Evolutionary conservation across 176 grass and related monocot genomes (phyloP).

Genomic region (Urochloa ruziziensis): DNA sequence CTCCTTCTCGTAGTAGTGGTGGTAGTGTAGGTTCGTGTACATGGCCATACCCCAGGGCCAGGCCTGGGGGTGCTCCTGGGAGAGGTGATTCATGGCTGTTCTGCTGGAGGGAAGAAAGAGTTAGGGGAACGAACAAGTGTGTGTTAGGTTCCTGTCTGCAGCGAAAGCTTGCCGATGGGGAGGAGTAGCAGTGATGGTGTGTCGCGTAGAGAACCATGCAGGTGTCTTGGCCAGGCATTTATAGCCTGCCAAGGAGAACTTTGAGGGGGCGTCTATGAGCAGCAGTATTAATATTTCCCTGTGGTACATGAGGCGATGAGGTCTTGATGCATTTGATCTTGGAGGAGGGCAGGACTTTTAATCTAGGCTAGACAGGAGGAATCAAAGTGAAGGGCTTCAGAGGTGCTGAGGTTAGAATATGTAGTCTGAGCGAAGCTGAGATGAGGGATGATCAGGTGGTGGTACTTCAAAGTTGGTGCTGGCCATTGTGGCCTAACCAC

Average conservation of each 20-base stretch:
- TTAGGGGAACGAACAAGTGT: neutral
- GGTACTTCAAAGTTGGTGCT: conserved; percentile 70
- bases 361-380: conserved; percentile 75
- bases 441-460: conserved; percentile 63
- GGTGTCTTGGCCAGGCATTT: conserved; percentile 74
- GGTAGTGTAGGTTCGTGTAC: conserved; percentile 61
- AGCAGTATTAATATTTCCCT: conserved; percentile 46
- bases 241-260: conserved; percentile 68
- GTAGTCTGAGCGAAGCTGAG: conserved; percentile 39
- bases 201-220: conserved; percentile 66
- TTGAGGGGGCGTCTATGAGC: too few relatives aligned
- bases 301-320: conserved; percentile 34
- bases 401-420: conserved; percentile 52
- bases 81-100: conserved; percentile 63
- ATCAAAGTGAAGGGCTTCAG: conserved; percentile 59
- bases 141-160: conserved; percentile 30
- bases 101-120: conserved; percentile 24
- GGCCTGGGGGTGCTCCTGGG: conserved; percentile 51
- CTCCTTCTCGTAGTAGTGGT: conserved; percentile 67
- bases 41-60: conserved; percentile 74
- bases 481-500: conserved; percentile 69
- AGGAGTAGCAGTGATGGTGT: conserved; percentile 48
- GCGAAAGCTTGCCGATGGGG: conserved; percentile 41
- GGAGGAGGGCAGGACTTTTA: conserved; percentile 41
- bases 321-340: conserved; percentile 46